Conservation (phyloP, 192 early-diverging fungal species). For the Powellomyces hirtus region DNA sequence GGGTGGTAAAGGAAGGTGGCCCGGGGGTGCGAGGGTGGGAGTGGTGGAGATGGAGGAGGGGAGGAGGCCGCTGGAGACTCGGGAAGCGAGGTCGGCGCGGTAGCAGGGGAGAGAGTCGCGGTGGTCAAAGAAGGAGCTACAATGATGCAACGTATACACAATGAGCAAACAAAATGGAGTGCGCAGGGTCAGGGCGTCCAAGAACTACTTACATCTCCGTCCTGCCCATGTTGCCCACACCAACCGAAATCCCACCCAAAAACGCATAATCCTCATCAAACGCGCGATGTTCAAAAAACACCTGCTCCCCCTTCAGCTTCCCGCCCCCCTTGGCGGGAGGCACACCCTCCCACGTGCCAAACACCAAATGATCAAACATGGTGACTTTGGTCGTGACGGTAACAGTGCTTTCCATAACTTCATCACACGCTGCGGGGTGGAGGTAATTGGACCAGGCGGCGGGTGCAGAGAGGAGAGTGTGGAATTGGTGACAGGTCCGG, state of each 20-base stretch:
- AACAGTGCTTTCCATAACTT: conserved; percentile 33
- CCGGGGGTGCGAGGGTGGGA: background rate
- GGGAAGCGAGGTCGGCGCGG: conserved; percentile 13
- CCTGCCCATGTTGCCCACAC: conserved; percentile 10
- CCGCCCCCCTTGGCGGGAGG: background rate
- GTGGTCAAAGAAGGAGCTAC: conserved; percentile 46
- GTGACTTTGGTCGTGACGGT: conserved; percentile 40
- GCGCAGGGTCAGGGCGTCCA: background rate
- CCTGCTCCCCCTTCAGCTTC: background rate
- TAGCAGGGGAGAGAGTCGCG: conserved; percentile 45
- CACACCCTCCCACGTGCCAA: conserved; percentile 41
- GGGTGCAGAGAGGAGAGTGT: conserved; percentile 22
- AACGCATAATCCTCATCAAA: conserved; percentile 45
- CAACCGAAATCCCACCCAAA: conserved; percentile 42
- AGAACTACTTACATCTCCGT: conserved; percentile 13
- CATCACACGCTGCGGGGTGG: conserved; percentile 12
- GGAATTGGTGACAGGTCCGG: conserved; percentile 17
- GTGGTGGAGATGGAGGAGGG: conserved; percentile 30
- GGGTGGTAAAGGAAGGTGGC: conserved; percentile 4
- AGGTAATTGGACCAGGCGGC: conserved; percentile 33
- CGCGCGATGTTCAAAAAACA: conserved; percentile 45
- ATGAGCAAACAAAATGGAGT: background rate
- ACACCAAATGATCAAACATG: conserved; percentile 48
- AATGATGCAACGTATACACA: background rate
- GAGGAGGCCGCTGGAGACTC: conserved; percentile 18